Conservation (phyloP, 2,329 filamentous ascomycete genomes). For the Karstenula rhodostoma region DNA sequence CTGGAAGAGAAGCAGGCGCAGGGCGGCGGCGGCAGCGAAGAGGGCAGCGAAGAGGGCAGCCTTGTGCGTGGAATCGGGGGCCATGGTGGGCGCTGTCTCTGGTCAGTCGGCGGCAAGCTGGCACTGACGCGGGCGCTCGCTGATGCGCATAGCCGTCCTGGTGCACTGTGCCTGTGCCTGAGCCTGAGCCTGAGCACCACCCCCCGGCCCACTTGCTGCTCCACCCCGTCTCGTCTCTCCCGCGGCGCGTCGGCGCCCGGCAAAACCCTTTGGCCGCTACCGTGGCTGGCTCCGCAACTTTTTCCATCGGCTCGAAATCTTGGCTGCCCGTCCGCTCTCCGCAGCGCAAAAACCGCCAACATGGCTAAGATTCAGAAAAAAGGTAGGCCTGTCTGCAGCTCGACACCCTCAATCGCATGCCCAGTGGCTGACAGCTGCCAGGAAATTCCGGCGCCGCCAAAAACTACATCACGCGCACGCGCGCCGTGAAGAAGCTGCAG, state of each 20-base stretch:
- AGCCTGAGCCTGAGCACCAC: not conserved
- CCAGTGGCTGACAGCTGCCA: slow-evolving; percentile 44
- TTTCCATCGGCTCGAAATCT: slow-evolving; percentile 32
- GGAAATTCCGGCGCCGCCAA: slow-evolving; percentile 90
- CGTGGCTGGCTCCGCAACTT: slow-evolving; percentile 38
- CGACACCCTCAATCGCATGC: slow-evolving; percentile 9
- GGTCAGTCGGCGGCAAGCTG: slow-evolving; percentile 13
- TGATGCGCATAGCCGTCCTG: not conserved
- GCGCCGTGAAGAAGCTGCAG: slow-evolving; percentile 97
- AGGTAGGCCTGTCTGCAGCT: slow-evolving; percentile 57
- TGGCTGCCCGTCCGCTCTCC: slow-evolving; percentile 3
- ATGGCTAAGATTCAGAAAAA: slow-evolving; percentile 64
- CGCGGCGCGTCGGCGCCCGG: slow-evolving; percentile 22
- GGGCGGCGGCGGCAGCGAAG: slow-evolving; percentile 76
- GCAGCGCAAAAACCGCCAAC: slow-evolving; percentile 8
- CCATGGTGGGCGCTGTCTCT: slow-evolving; percentile 11
- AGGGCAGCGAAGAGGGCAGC: slow-evolving; percentile 76
- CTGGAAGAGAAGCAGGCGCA: slow-evolving; percentile 81
- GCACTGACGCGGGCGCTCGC: not conserved
- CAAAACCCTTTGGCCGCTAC: not conserved
- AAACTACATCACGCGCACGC: slow-evolving; percentile 97
- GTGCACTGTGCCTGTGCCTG: not conserved
- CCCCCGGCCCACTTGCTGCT: not conserved
- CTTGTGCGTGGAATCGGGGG: slow-evolving; percentile 63
- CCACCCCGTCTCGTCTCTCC: slow-evolving; percentile 4